Percentiles rank a stretch among this genome's conserved stretches.
Conservation (phyloP, 2,329 filamentous ascomycete species). For the Chaetomium globosum region DNA sequence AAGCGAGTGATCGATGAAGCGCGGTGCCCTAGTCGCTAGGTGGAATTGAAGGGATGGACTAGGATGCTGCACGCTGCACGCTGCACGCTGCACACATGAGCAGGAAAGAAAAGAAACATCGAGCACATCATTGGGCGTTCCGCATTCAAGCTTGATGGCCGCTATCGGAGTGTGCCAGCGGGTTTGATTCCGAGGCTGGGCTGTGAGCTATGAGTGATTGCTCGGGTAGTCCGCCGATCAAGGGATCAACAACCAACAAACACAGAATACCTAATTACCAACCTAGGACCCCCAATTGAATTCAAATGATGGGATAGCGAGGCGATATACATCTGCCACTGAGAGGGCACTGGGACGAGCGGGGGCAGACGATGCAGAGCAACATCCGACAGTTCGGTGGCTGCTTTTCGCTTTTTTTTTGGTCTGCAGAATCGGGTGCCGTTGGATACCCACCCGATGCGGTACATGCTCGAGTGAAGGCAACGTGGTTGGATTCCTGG, state of each 20-base stretch:
- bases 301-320: neutral
- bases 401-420: neutral
- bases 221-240: neutral
- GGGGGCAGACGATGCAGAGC: neutral
- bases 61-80: neutral
- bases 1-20: neutral
- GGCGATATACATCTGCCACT: neutral
- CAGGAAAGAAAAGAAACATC: neutral
- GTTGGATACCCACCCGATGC: neutral
- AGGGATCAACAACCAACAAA: neutral
- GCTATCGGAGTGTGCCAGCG: neutral
- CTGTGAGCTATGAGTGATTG: neutral
- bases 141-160: neutral
- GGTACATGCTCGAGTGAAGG: neutral
- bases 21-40: neutral
- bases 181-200: too few relatives aligned
- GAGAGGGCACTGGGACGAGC: neutral
- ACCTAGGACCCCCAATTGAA: neutral
- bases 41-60: neutral
- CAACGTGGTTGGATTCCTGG: too few relatives aligned
- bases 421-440: neutral
- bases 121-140: neutral
- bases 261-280: neutral
- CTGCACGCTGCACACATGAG: neutral
- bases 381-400: neutral